These are phyloP conservation scores for Stephania yunnanensis DNA, from an alignment of 164 flowering plant species.

Conservation along the genomic window DNA sequence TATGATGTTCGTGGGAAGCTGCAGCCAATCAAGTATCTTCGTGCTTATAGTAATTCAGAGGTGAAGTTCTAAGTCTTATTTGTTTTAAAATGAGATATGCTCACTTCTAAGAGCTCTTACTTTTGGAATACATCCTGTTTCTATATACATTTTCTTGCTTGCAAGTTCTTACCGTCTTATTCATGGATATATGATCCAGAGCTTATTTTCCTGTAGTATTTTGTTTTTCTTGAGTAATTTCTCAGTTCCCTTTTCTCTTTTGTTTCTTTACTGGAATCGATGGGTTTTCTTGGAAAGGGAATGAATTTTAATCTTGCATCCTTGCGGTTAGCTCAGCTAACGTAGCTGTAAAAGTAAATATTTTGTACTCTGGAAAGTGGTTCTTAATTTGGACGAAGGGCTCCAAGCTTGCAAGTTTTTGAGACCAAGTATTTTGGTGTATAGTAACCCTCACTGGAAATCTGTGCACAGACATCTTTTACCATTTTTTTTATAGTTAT, in stretches of 20 bases:
- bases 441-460: not conserved
- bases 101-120: not conserved
- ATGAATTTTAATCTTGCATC: not conserved
- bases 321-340: not conserved
- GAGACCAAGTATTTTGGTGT: not conserved
- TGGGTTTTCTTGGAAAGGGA: not conserved
- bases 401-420: not conserved
- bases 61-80: slow-evolving; percentile 23
- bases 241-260: not conserved
- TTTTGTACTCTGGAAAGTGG: not conserved
- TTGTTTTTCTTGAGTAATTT: not conserved
- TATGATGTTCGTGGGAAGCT: slow-evolving; percentile 97
- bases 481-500: not conserved
- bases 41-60: slow-evolving; percentile 84
- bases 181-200: too few relatives aligned
- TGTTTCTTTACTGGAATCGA: not conserved
- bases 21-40: slow-evolving; percentile 80
- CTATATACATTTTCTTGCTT: not conserved
- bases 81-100: not conserved
- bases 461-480: not conserved
- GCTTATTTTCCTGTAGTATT: not conserved
- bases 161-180: not conserved
- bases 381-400: not conserved
- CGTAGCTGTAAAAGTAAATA: not conserved
- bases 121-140: not conserved